A percentile compares a stretch with the other conserved stretches of the same genome.
phyloP scores from a whole-genome alignment of 2,329 filamentous ascomycete species.

The Fusarium tanahbumbuense region DNA sequence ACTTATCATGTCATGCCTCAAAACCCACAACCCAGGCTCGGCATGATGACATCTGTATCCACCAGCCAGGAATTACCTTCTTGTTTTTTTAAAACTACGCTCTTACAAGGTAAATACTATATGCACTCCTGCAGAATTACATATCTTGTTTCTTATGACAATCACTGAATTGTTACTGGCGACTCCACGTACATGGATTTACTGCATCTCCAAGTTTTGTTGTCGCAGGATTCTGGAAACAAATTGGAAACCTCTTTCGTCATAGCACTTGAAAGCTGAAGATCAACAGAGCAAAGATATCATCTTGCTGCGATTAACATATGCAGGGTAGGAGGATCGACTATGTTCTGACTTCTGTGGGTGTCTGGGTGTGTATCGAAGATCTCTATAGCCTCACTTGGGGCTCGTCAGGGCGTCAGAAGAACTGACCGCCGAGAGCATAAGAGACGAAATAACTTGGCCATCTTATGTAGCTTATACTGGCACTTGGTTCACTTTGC shows the following conservation, averaged over 20 bases:
- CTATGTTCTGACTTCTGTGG: neutral
- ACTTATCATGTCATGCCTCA: slow-evolving; percentile 12
- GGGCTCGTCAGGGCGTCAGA: neutral
- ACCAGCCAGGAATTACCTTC: slow-evolving; percentile 7
- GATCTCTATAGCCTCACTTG: neutral
- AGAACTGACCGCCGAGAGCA: too few species aligned
- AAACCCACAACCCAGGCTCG: slow-evolving; percentile 14
- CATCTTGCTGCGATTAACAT: neutral
- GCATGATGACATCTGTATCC: slow-evolving; percentile 24
- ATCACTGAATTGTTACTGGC: neutral
- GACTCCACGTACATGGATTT: neutral
- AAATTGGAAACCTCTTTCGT: neutral
- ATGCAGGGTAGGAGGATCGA: neutral
- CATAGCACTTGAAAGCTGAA: neutral
- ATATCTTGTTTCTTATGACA: neutral
- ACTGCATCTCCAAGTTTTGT: neutral
- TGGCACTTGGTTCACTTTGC: too few species aligned
- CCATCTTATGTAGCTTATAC: too few species aligned
- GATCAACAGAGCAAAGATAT: neutral
- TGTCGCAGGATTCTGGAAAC: neutral
- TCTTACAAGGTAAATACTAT: neutral
- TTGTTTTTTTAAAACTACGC: slow-evolving; percentile 2
- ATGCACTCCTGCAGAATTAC: neutral
- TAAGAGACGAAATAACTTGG: too few species aligned
- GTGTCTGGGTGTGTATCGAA: neutral